Conservation (phyloP, 768 basidiomycete genomes). For the Panaeolus papilionaceus region DNA sequence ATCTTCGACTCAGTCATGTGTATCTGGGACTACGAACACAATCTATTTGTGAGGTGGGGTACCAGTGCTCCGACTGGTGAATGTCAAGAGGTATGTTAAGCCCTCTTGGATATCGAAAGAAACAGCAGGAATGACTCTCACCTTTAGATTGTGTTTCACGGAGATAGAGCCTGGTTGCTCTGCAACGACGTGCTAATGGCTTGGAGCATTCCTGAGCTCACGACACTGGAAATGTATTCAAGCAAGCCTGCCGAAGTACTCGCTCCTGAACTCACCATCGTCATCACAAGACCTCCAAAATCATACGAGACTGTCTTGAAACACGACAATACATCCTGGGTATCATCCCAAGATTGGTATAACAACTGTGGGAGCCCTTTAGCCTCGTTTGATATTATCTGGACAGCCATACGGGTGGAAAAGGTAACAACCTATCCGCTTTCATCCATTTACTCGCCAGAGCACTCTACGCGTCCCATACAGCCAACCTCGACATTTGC, state of each 20-base stretch:
- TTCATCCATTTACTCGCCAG: background rate
- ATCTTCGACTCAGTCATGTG: background rate
- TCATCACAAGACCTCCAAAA: background rate
- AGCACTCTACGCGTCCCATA: background rate
- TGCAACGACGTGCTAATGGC: background rate
- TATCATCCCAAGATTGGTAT: constrained; percentile 2
- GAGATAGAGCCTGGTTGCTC: background rate
- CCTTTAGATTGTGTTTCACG: background rate
- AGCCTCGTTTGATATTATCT: background rate
- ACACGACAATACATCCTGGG: background rate
- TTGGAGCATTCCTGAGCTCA: background rate
- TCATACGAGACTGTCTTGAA: background rate
- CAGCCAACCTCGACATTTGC: background rate
- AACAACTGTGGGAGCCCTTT: background rate
- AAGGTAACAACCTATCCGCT: background rate
- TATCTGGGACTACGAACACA: background rate
- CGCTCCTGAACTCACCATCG: background rate
- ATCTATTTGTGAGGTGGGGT: background rate
- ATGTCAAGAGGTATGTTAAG: constrained; percentile 1
- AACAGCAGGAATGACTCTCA: background rate
- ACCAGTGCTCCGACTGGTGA: background rate
- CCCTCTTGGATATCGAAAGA: background rate
- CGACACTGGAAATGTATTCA: background rate
- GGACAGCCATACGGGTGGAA: background rate
- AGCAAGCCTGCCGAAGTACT: background rate